A percentile compares a stretch with the other conserved stretches of the same genome.
Evolutionary conservation across 1,284 basidiomycete species (phyloP).

Genomic region (Fomitiporia mediterranea): DNA sequence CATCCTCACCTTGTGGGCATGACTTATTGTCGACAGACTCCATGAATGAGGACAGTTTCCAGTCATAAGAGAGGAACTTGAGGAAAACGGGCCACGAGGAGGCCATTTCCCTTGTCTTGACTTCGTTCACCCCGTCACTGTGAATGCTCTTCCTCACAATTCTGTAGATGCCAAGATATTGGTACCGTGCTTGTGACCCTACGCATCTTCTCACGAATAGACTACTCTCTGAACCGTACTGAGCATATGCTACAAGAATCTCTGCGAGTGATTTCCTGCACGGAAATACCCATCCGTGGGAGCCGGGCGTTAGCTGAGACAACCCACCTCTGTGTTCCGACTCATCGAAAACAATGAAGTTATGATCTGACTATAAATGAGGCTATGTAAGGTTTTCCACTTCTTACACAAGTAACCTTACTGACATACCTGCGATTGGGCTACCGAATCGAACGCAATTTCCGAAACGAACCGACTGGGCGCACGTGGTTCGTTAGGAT

Average conservation of each 20-base stretch:
- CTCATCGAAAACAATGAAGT: constrained; percentile 5
- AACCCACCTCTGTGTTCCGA: not conserved
- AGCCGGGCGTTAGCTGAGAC: not conserved
- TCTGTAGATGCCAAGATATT: constrained; percentile 11
- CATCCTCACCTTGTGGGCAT: too few species aligned
- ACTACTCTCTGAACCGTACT: not conserved
- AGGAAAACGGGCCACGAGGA: not conserved
- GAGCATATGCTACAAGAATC: not conserved
- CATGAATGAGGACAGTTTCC: constrained; percentile 1
- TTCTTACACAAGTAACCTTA: not conserved
- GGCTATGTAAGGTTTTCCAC: not conserved
- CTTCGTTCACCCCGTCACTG: not conserved
- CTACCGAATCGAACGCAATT: not conserved
- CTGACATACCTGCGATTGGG: not conserved
- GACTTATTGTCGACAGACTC: too few species aligned
- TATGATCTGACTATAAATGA: not conserved
- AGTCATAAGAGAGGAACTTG: constrained; percentile 3
- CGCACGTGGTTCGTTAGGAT: not conserved
- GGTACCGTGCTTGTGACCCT: constrained; percentile 1
- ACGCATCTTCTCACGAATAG: not conserved
- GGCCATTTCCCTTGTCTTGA: not conserved
- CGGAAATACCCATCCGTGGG: constrained; percentile 11
- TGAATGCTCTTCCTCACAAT: not conserved
- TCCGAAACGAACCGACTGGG: not conserved
- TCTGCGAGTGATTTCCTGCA: not conserved